Base-by-base conservation (phyloP, 768 basidiomycete genomes). In the Termitomyces sp. region DNA sequence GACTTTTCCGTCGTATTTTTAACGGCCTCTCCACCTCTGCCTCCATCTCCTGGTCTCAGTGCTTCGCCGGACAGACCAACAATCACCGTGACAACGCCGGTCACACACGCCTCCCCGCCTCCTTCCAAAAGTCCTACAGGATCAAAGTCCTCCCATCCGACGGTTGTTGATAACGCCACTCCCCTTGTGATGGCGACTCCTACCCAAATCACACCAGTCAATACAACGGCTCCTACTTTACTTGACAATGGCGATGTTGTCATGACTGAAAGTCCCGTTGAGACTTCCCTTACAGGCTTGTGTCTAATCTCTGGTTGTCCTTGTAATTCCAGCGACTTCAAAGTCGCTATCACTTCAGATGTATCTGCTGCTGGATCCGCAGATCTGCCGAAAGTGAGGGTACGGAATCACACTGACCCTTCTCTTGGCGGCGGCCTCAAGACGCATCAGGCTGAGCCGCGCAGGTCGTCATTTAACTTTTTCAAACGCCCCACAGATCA, bases 181-280 rank as follows among this genome's bases (percentile, higher is more conserved):
- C 72, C 73, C 21, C 66, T 68, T 41, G 61, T 64, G 16, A 70
- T 63, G 21, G 63, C 65, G 3, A 55, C 59, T 16, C 63, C 71
- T 32, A 58, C 63, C 19, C 42, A 59, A 28, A 54, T 43, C 35
- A 67, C 69, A 11, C 54, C 61, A 14, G 61, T 65, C 28, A 28
- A 12, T 41, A n/a, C 19, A 35, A 28, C 30, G 12, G 49, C 48
- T 14, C 28, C 51, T 12, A 49, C 32, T 39, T 52, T 55, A 63
- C 56, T 12, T 51, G 56, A 58, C 43, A 60, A 60, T 34, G 65
- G 68, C 49, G 68, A 43, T 16, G 25, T 69, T 7, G 63, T 70
- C 48, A 72, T 75, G 37, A 59, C 70, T 27, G 76, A 78, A 66
- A 76, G 71, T 54, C 73, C 76, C 7, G 52, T 67, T 7, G 75